Base-by-base conservation (phyloP, 495 filamentous ascomycete species). In the Cudoniella acicularis region DNA sequence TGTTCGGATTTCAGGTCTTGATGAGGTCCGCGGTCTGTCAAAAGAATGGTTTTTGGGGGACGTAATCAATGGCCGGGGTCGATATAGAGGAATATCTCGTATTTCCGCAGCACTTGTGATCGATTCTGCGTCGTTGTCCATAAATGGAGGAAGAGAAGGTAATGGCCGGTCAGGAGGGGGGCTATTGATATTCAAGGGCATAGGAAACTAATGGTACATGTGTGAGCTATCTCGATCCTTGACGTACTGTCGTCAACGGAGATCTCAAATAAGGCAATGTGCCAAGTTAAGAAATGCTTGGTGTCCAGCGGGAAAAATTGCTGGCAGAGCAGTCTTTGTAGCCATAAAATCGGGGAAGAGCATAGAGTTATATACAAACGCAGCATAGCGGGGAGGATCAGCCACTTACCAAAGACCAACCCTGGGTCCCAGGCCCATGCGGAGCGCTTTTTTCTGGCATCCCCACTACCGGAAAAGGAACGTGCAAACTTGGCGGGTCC, bases 1-100 rank as follows among this genome's bases (percentile, higher is more conserved):
- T 9, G 20, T 47, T 17, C 43, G 43, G n/a, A 47, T 21, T 9
- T 47, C 43, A n/a, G 13, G 43, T 47, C 20, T 8, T 9, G n/a
- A n/a, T 47, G 43, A 47, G 8, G 16, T 21, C 17, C 40, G 52
- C 20, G 27, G 26, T 21, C 23, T 48, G 3, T 40, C 25, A 8
- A 22, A 10, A 18, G 27, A 52, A 16, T 16, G 6, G 18, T 60
- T 64, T 16, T 45, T 47, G 26, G 20, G 1, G 13, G 45, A 36
- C 3, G 51, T 26, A 17, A 41, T 22, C 3, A 20, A 40, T 24
- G 56, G 52, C 20, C 61, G 49, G 41, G 52, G 50, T 40, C 61
- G 49, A 25, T 56, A 56, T 9, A 64, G 40, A 2, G 56, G 56
- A 24, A 56, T 59, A 54, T 59, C 56, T 47, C 26, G 51, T 10